These are phyloP conservation scores for Fraxinus xanthoxyloides DNA, from an alignment of 305 asterid genomes.

Conservation along the genomic window DNA sequence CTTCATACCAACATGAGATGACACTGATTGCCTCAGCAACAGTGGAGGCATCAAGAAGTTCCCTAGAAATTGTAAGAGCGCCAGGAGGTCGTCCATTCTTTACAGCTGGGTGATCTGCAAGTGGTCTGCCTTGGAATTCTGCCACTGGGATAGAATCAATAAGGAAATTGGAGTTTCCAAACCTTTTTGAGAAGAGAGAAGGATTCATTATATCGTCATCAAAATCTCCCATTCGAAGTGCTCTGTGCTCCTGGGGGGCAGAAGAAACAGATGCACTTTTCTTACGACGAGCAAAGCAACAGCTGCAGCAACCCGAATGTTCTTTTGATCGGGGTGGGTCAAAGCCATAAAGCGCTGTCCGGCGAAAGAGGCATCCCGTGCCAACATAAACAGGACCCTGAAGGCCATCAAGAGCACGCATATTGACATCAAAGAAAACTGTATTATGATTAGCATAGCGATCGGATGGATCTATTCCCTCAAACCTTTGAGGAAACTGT, in stretches of 20 bases:
- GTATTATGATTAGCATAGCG: conserved; percentile 90
- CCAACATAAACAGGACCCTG: conserved; percentile 95
- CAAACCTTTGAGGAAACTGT: conserved; percentile 90
- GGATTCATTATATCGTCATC: conserved; percentile 80
- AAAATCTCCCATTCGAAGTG: conserved; percentile 75
- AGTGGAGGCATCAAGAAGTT: conserved; percentile 82
- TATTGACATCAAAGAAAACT: conserved; percentile 87
- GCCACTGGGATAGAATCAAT: conserved; percentile 88
- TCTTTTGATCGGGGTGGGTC: conserved; percentile 81
- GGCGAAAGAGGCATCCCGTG: conserved; percentile 84
- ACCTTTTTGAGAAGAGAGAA: conserved; percentile 72
- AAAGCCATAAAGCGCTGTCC: conserved; percentile 80
- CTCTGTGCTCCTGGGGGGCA: conserved; percentile 68
- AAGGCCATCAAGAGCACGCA: conserved; percentile 92
- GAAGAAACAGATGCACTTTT: conserved; percentile 43
- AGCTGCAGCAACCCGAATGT: conserved; percentile 64
- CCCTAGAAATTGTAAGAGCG: conserved; percentile 73
- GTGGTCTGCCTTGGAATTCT: conserved; percentile 90
- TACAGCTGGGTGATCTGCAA: conserved; percentile 89
- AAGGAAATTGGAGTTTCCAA: conserved; percentile 80
- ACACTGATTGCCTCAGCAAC: conserved; percentile 96
- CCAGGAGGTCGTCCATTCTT: conserved; percentile 91
- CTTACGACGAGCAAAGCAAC: conserved; percentile 58
- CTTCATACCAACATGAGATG: conserved; percentile 95
- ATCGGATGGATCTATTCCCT: conserved; percentile 87